Evolutionary conservation across 495 filamentous ascomycete species (phyloP), one percentile per base, ranked within the genome.

Genomic region (Cercophora scortea): DNA sequence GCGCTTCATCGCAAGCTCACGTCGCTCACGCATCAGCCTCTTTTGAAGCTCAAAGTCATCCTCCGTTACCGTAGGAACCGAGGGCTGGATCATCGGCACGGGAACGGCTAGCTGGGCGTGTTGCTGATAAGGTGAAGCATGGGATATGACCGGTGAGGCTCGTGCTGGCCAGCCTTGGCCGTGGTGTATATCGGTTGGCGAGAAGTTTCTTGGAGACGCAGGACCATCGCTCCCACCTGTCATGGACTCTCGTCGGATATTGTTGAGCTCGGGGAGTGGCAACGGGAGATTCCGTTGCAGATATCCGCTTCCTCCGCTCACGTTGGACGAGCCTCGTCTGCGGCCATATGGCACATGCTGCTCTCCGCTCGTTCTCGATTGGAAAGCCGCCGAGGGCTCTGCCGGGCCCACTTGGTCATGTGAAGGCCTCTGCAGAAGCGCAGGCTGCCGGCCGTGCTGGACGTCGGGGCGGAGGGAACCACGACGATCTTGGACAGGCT

Each of bases 351-450:
- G 75, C 12, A 73, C 79, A 52, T 91, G 87, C 47, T 84, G 84
- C 35, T 79, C 79, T 57, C 77, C 83, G 11, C 79, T 79, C 43
- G 89, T 79, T 53, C 84, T 81, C 8, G 86, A 89, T 60, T 95
- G 92, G 60, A 95, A 95, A n/a, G 90, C 88, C 32, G 90, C 76
- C 43, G 92, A 94, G 12, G 90, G 89, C 58, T 98, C 94, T 39
- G 89, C 87, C n/a, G 88, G 88, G 6, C 82, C 85, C 49, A 76
- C 71, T 43, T 76, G 71, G 33, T 86, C 83, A 41, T 84, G 51
- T 3, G 40, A 16, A 34, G 53, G 78, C 46, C 92, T 73, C 62
- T 98, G 94, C 45, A 98, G 71, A 13, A 98, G 71, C 32, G 90
- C 78, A 18, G 89, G 87, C 53, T 91, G 81, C 33, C 88, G 79